These are phyloP conservation scores for Aspergillus caelatus DNA, from an alignment of 2,329 filamentous ascomycete genomes.

Conservation along the genomic window DNA sequence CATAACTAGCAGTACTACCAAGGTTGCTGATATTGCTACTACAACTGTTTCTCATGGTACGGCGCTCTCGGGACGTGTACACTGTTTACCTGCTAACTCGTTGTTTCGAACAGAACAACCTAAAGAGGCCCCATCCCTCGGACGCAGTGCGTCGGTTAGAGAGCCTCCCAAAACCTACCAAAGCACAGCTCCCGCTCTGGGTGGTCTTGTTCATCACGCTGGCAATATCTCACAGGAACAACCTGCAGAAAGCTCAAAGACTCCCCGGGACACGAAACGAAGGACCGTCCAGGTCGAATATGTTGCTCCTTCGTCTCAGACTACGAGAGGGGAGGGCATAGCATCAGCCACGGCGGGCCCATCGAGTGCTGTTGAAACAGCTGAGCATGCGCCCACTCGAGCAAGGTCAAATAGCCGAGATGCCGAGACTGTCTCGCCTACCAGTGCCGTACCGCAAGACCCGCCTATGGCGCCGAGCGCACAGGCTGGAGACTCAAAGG, in stretches of 20 bases:
- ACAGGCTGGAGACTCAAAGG: slow-evolving; percentile 18
- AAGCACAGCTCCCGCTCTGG: slow-evolving; percentile 51
- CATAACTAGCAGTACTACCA: slow-evolving; percentile 93
- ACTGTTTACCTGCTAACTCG: slow-evolving; percentile 9
- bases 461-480: slow-evolving; percentile 9
- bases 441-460: slow-evolving; percentile 8
- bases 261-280: slow-evolving; percentile 79
- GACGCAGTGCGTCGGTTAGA: slow-evolving; percentile 89
- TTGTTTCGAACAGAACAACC: slow-evolving; percentile 46
- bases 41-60: slow-evolving; percentile 67
- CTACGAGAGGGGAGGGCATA: slow-evolving; percentile 66
- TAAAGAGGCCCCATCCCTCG: slow-evolving; percentile 63
- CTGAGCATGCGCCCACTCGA: slow-evolving; percentile 51
- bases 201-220: slow-evolving; percentile 71
- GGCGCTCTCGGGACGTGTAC: slow-evolving; percentile 17
- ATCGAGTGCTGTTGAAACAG: slow-evolving; percentile 21
- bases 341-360: slow-evolving; percentile 17
- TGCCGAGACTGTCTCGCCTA: slow-evolving; percentile 10
- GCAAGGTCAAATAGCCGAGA: slow-evolving; percentile 19
- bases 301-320: slow-evolving; percentile 86
- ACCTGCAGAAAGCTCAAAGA: slow-evolving; percentile 65
- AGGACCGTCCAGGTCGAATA: slow-evolving; percentile 98
- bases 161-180: slow-evolving; percentile 73
- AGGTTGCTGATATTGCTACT: slow-evolving; percentile 80
- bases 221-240: slow-evolving; percentile 71